These are phyloP conservation scores for Talaromyces liani DNA, from an alignment of 495 filamentous ascomycete genomes.

Conservation along the genomic window DNA sequence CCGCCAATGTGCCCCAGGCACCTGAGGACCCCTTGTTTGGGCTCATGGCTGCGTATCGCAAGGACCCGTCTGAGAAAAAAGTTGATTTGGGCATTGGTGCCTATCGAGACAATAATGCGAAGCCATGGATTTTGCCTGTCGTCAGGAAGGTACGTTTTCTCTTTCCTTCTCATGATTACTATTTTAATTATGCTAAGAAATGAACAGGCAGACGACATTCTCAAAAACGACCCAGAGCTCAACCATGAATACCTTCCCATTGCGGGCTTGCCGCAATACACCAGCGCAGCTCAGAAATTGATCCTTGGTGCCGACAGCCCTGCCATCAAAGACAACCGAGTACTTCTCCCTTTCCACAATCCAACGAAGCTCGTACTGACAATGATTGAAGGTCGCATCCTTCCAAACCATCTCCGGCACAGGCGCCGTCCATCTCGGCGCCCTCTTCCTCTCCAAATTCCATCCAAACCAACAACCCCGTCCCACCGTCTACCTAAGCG, in stretches of 20 bases:
- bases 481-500: slow-evolving; percentile 78
- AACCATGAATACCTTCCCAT: slow-evolving; percentile 99
- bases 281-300: slow-evolving; percentile 79
- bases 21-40: slow-evolving; percentile 96
- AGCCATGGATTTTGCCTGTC: slow-evolving; percentile 97
- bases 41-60: slow-evolving; percentile 79
- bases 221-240: slow-evolving; percentile 77
- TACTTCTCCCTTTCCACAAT: slow-evolving; percentile 24
- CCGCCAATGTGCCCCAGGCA: slow-evolving; percentile 76
- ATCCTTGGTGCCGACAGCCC: slow-evolving; percentile 75
- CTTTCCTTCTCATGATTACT: slow-evolving; percentile 8
- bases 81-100: slow-evolving; percentile 96
- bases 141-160: slow-evolving; percentile 72
- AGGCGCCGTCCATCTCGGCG: slow-evolving; percentile 50
- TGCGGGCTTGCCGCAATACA: slow-evolving; percentile 77
- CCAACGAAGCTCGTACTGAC: neutral
- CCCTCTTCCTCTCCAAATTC: slow-evolving; percentile 49
- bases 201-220: slow-evolving; percentile 74
- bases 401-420: slow-evolving; percentile 56
- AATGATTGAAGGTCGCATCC: slow-evolving; percentile 37
- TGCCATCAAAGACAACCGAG: slow-evolving; percentile 76
- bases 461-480: slow-evolving; percentile 35
- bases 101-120: slow-evolving; percentile 89
- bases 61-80: slow-evolving; percentile 78
- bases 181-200: slow-evolving; percentile 6